Evolutionary conservation across 441 rosid genomes (phyloP).

Genomic region (Pelargonium myrrhifolium): DNA sequence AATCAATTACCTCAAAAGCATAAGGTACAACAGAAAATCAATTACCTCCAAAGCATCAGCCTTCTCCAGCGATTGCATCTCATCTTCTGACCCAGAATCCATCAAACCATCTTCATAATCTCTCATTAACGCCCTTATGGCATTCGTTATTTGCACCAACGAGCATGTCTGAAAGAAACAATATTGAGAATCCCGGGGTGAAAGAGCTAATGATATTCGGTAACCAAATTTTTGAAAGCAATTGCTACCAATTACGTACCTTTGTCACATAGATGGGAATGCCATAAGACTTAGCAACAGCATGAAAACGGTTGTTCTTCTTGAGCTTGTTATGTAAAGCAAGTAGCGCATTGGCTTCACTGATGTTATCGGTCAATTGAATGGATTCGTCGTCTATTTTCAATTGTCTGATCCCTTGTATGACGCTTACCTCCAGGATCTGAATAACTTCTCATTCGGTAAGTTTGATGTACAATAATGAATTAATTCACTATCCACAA

Average conservation of each 20-base stretch:
- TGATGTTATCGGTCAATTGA: slow-evolving; percentile 56
- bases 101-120: slow-evolving; percentile 42
- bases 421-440: slow-evolving; percentile 61
- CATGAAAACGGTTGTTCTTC: slow-evolving; percentile 46
- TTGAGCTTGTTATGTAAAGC: slow-evolving; percentile 27
- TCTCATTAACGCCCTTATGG: slow-evolving; percentile 40
- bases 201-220: background rate
- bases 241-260: slow-evolving; percentile 32
- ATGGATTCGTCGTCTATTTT: slow-evolving; percentile 41
- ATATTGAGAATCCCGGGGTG: background rate
- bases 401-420: slow-evolving; percentile 63
- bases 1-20: slow-evolving; percentile 59
- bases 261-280: slow-evolving; percentile 71
- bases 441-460: slow-evolving; percentile 42
- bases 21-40: slow-evolving; percentile 16
- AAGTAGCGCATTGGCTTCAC: slow-evolving; percentile 29
- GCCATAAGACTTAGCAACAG: slow-evolving; percentile 56
- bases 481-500: slow-evolving; percentile 9
- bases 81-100: slow-evolving; percentile 42
- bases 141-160: slow-evolving; percentile 67
- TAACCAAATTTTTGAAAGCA: slow-evolving; percentile 7
- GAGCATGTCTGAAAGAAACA: slow-evolving; percentile 59
- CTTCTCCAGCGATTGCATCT: slow-evolving; percentile 47
- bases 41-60: slow-evolving; percentile 77
- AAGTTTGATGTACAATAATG: slow-evolving; percentile 21